Percentiles rank a stretch among this genome's conserved stretches.
These are phyloP conservation scores for Pichia sp. DNA, from an alignment of 1,139 yeast genomes.

Conservation along the genomic window DNA sequence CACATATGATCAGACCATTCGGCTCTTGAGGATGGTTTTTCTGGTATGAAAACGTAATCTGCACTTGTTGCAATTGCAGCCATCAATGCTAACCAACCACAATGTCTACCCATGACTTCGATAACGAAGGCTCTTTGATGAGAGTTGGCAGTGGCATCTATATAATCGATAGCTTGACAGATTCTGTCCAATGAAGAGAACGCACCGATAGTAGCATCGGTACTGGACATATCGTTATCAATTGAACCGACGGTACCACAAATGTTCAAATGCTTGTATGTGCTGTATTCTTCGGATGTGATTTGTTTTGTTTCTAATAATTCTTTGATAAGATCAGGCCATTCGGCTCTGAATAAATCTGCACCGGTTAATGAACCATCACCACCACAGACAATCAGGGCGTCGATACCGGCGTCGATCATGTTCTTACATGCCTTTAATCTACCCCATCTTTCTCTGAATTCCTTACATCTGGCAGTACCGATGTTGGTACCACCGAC, in stretches of 20 bases:
- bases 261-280: slow-evolving; percentile 60
- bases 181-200: slow-evolving; percentile 75
- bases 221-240: slow-evolving; percentile 81
- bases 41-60: slow-evolving; percentile 78
- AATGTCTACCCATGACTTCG: slow-evolving; percentile 90
- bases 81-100: slow-evolving; percentile 87
- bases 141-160: slow-evolving; percentile 81
- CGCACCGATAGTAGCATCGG: slow-evolving; percentile 83
- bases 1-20: slow-evolving; percentile 70
- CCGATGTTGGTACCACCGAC: slow-evolving; percentile 84
- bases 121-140: slow-evolving; percentile 83
- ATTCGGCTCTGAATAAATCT: slow-evolving; percentile 71
- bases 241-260: slow-evolving; percentile 82
- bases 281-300: slow-evolving; percentile 49
- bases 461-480: slow-evolving; percentile 72
- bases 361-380: slow-evolving; percentile 88
- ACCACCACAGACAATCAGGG: slow-evolving; percentile 81
- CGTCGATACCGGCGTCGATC: slow-evolving; percentile 73
- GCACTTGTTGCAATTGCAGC: slow-evolving; percentile 84
- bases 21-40: slow-evolving; percentile 61
- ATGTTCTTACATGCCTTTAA: slow-evolving; percentile 64
- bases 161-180: slow-evolving; percentile 75
- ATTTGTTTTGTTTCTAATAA: slow-evolving; percentile 50
- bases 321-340: slow-evolving; percentile 72
- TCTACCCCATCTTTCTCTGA: slow-evolving; percentile 68